Conservation (phyloP, 106 monocot species). For the Platanthera guangdongensis region DNA sequence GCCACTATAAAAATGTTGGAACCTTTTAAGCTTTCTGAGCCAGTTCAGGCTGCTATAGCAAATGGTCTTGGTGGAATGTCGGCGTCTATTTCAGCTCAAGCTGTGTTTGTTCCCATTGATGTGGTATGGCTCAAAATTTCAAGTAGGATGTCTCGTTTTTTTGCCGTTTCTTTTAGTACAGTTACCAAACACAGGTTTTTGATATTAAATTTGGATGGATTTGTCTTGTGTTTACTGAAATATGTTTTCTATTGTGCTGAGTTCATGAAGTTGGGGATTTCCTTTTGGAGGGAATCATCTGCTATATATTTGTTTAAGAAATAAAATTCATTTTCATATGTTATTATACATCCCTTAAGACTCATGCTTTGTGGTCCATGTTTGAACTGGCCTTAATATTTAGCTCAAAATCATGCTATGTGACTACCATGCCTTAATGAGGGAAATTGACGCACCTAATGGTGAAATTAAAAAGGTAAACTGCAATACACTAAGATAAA, state of each 20-base stretch:
- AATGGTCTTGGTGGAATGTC: conserved; percentile 84
- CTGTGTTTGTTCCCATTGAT: conserved; percentile 93
- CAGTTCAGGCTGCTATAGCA: conserved; percentile 78
- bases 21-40: conserved; percentile 76
- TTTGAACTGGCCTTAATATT: not conserved
- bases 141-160: not conserved
- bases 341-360: not conserved
- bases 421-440: not conserved
- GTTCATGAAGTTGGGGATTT: not conserved
- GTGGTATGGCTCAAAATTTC: conserved; percentile 49
- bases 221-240: not conserved
- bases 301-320: not conserved
- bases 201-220: not conserved
- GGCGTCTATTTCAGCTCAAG: conserved; percentile 78
- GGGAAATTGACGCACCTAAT: too few relatives aligned
- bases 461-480: too few relatives aligned
- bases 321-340: not conserved
- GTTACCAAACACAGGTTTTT: too few relatives aligned
- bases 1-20: conserved; percentile 57
- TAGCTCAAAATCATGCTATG: not conserved
- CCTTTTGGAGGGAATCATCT: not conserved
- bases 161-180: too few relatives aligned
- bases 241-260: not conserved
- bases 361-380: not conserved
- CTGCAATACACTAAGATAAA: too few relatives aligned